Conservation (phyloP, 179 eudicot genomes). For the Pouteria campechiana region DNA sequence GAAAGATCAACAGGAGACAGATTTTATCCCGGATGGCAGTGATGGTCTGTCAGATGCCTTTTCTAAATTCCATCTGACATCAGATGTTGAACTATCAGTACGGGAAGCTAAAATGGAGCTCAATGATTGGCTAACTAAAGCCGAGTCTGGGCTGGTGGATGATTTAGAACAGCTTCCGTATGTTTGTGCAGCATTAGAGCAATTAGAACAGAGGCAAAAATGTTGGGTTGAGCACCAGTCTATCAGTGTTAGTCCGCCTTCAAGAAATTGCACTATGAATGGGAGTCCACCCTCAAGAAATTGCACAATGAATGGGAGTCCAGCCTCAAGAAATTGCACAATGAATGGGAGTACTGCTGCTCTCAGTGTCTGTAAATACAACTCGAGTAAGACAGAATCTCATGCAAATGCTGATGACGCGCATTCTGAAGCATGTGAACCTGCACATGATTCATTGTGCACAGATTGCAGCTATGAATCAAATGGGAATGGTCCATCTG, state of each 20-base stretch:
- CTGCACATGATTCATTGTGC: constrained; percentile 9
- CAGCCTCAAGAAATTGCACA: too few relatives aligned
- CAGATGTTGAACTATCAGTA: constrained; percentile 81
- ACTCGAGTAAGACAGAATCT: constrained; percentile 4
- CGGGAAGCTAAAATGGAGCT: constrained; percentile 67
- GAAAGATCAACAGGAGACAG: constrained; percentile 27
- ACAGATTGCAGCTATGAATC: constrained; percentile 8
- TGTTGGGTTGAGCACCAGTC: constrained; percentile 53
- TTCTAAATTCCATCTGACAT: constrained; percentile 72
- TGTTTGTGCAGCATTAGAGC: constrained; percentile 90
- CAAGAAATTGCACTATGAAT: too few relatives aligned
- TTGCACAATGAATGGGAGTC: too few relatives aligned
- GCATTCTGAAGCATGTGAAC: constrained; percentile 6
- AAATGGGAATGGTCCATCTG: constrained; percentile 9
- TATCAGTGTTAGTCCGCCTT: constrained; percentile 13
- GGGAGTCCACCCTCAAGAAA: too few relatives aligned
- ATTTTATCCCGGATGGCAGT: constrained; percentile 4
- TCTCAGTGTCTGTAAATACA: background rate
- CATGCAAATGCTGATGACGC: constrained; percentile 5
- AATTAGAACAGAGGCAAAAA: constrained; percentile 59
- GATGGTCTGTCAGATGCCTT: constrained; percentile 35
- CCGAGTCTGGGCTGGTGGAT: constrained; percentile 91
- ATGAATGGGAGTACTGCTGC: too few relatives aligned
- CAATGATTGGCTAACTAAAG: constrained; percentile 86
- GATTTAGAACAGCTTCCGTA: constrained; percentile 90